Percentiles rank a stretch among this genome's conserved stretches.
These are phyloP conservation scores for Leccinum rimulosum DNA, from an alignment of 768 basidiomycete genomes.

Conservation along the genomic window DNA sequence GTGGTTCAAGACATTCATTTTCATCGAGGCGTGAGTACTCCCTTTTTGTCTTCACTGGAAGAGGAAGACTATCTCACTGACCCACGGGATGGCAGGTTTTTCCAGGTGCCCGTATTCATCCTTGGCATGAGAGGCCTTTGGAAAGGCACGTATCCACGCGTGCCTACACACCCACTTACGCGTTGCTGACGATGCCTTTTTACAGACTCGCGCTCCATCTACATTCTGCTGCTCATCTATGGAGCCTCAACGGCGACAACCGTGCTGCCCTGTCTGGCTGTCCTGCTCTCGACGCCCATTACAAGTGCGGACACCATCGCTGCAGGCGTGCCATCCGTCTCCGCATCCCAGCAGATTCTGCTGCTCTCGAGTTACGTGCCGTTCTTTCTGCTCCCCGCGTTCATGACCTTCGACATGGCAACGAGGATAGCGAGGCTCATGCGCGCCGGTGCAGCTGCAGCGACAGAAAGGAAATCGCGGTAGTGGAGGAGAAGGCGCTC, in stretches of 20 bases:
- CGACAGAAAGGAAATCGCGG: slow-evolving; percentile 14
- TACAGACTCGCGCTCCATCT: slow-evolving; percentile 51
- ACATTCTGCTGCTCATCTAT: slow-evolving; percentile 67
- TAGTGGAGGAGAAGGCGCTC: slow-evolving; percentile 2
- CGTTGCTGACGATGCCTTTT: neutral
- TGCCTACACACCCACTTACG: neutral
- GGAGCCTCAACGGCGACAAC: slow-evolving; percentile 79
- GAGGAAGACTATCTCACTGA: neutral
- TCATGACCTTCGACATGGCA: slow-evolving; percentile 75
- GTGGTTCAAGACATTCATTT: slow-evolving; percentile 67
- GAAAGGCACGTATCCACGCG: slow-evolving; percentile 38
- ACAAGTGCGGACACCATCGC: slow-evolving; percentile 34
- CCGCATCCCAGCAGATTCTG: slow-evolving; percentile 48
- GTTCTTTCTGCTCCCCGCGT: slow-evolving; percentile 68
- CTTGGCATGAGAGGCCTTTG: slow-evolving; percentile 62
- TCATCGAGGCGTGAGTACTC: slow-evolving; percentile 54
- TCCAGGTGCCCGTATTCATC: slow-evolving; percentile 77
- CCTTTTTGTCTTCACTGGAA: neutral
- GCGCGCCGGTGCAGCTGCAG: slow-evolving; percentile 20
- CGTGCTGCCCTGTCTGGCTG: slow-evolving; percentile 65
- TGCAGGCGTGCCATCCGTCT: slow-evolving; percentile 38
- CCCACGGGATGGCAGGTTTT: slow-evolving; percentile 34
- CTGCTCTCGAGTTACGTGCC: slow-evolving; percentile 72
- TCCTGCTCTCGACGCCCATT: slow-evolving; percentile 53
- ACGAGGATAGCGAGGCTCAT: slow-evolving; percentile 37